Evolutionary conservation across 2,329 filamentous ascomycete genomes (phyloP), one percentile per base, ranked within the genome.

Genomic region (Beauveria brongniartii): DNA sequence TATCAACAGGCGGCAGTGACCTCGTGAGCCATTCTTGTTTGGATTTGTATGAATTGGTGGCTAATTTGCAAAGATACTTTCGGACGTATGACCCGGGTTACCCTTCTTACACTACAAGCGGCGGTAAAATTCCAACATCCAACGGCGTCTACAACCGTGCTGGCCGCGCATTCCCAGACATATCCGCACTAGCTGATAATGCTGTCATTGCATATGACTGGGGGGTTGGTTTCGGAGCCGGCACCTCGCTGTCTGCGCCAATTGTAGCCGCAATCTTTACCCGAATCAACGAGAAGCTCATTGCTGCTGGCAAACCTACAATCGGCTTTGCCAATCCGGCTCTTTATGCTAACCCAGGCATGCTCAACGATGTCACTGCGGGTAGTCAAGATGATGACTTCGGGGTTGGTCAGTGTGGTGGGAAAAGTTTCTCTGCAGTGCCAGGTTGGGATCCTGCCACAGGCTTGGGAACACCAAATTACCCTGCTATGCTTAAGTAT

Each of bases 1-100:
- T 83, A 82, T 66, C 81, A 83, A 64, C 66, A 70, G 16, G 59
- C 64, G 0, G 75, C 74, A 7, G 73, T 80, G 3, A n/a, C 26
- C 1, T 18, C 41, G 20, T 48, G 18, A 41, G 18, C n/a, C 14
- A 18, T 41, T 4, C 10, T 30, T 30, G 9, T 10, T 30, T 8
- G 9, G 3, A 1, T 30, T 30, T 30, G 28, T 0, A 1, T 3
- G 3, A 30, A 30, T 1, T 30, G 9, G 28, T 3, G 28, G n/a
- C 28, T 30, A 4, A 30, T 30, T 30, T 30, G 9, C 9, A 1
- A 3, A 18, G 16, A 0, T 72, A 72, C 1, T 75, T 80, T 1
- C 64, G 66, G 26, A 67, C 68, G 12, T 46, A 73, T 65, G 78
- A 78, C 66, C 62, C 57, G 1, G 24, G 44, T 14, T 80, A 78